Conservation (phyloP, 305 asterid genomes). For the Andrographis paniculata region DNA sequence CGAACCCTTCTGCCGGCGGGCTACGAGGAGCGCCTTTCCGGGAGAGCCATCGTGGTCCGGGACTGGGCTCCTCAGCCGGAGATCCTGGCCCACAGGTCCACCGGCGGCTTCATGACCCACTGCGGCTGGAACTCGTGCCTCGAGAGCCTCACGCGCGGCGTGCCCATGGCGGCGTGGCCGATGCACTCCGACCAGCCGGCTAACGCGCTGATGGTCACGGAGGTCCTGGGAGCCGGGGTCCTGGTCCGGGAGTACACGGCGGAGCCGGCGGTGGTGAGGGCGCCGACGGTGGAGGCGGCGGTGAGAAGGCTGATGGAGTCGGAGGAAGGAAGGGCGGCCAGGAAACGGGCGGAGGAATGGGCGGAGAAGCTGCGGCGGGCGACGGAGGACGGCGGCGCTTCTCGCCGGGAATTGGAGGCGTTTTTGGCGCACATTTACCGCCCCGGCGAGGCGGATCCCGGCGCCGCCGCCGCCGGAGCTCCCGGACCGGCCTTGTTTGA, state of each 20-base stretch:
- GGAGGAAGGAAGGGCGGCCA: constrained; percentile 28
- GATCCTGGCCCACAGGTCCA: constrained; percentile 29
- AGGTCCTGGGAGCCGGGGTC: constrained; percentile 24
- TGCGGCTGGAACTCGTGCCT: constrained; percentile 41
- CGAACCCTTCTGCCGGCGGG: constrained; percentile 26
- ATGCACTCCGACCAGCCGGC: constrained; percentile 48
- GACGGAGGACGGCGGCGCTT: constrained; percentile 34
- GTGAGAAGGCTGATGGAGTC: constrained; percentile 26
- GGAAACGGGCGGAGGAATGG: constrained; percentile 27
- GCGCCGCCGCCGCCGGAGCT: no score
- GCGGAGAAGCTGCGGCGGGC: constrained; percentile 16
- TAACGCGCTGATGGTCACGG: constrained; percentile 25
- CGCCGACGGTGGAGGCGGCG: constrained; percentile 17
- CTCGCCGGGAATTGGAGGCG: constrained; percentile 24
- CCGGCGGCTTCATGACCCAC: constrained; percentile 35
- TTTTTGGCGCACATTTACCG: constrained; percentile 25
- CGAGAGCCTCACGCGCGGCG: constrained; percentile 35
- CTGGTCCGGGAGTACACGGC: constrained; percentile 21
- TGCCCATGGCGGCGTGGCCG: constrained; percentile 43
- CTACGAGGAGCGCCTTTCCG: constrained; percentile 29
- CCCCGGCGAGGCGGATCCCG: neutral
- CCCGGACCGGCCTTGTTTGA: no score
- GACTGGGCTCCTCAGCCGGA: constrained; percentile 43
- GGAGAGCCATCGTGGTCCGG: constrained; percentile 30
- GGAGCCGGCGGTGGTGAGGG: constrained; percentile 21